A percentile compares a stretch with the other conserved stretches of the same genome.
Conservation (phyloP, 129 eudicot species). For the Pulicaria dysenterica region DNA sequence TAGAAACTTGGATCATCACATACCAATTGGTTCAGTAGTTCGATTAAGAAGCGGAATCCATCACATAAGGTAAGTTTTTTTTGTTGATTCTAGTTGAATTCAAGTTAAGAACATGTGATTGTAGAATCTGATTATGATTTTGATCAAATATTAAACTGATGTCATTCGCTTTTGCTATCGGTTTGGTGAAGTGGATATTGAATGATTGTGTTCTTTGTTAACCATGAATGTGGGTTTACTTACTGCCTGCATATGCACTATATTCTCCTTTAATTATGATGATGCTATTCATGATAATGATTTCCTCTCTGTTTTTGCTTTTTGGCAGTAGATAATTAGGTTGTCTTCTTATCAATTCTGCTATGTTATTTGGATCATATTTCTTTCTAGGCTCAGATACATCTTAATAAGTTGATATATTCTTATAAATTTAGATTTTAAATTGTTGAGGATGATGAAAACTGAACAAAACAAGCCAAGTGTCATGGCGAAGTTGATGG, state of each 20-base stretch:
- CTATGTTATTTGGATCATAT: constrained; percentile 7
- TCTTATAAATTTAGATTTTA: neutral
- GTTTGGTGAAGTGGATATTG: constrained; percentile 32
- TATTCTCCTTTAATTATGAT: constrained; percentile 38
- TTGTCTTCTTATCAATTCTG: constrained; percentile 2
- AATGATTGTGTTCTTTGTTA: constrained; percentile 32
- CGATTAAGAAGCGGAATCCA: constrained; percentile 24
- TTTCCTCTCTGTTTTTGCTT: constrained; percentile 19
- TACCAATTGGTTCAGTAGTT: neutral
- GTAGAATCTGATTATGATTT: neutral
- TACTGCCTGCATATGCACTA: constrained; percentile 10
- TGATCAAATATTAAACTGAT: neutral
- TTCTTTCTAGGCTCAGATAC: neutral
- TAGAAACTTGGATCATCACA: constrained; percentile 8
- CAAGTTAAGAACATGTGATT: constrained; percentile 1
- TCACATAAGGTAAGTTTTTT: constrained; percentile 20
- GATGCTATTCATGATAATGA: constrained; percentile 29
- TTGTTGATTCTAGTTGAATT: constrained; percentile 14
- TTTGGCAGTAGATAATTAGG: constrained; percentile 18
- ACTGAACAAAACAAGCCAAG: constrained; percentile 42
- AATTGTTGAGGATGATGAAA: constrained; percentile 43
- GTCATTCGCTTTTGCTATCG: constrained; percentile 7
- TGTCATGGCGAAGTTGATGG: constrained; percentile 74
- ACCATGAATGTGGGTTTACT: constrained; percentile 20
- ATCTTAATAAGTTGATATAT: neutral